Evolutionary conservation across 2,329 filamentous ascomycete genomes (phyloP).

Genomic region (Sporothrix pseudoabietina): DNA sequence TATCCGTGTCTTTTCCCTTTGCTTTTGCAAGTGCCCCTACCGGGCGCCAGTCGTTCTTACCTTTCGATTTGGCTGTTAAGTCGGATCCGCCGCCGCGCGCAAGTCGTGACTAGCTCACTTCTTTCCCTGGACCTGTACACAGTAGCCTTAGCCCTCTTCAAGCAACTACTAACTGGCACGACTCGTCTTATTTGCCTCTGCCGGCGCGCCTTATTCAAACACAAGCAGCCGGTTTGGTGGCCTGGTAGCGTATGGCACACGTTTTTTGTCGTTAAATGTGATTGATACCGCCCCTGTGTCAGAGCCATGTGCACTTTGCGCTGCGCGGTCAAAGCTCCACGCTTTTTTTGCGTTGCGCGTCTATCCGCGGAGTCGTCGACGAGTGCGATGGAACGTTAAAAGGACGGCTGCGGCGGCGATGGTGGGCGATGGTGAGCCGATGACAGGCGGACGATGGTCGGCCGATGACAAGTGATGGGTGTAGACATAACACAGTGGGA

Average conservation of each 20-base stretch:
- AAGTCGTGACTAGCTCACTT: slow-evolving; percentile 7
- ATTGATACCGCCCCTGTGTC: not conserved
- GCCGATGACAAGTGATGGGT: not conserved
- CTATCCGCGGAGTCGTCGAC: not conserved
- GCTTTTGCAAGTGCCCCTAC: not conserved
- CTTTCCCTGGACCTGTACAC: not conserved
- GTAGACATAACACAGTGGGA: not conserved
- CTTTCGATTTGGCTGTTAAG: not conserved
- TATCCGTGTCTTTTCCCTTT: not conserved
- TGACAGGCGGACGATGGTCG: not conserved
- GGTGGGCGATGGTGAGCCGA: not conserved
- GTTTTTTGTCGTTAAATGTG: not conserved
- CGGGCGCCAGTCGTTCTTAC: not conserved
- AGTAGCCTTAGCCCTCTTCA: slow-evolving; percentile 8
- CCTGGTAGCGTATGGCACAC: not conserved
- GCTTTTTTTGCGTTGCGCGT: not conserved
- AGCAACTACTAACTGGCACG: not conserved
- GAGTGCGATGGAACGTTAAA: not conserved
- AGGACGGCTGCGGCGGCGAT: not conserved
- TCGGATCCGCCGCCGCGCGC: not conserved
- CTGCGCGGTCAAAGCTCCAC: not conserved
- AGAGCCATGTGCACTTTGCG: not conserved
- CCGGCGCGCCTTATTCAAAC: not conserved
- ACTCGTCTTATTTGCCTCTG: not conserved
- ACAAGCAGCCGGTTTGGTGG: not conserved